Percentiles rank a stretch among this genome's conserved stretches.
Evolutionary conservation across 2,329 filamentous ascomycete species (phyloP).

Genomic region (Hypoxylon rubiginosum): DNA sequence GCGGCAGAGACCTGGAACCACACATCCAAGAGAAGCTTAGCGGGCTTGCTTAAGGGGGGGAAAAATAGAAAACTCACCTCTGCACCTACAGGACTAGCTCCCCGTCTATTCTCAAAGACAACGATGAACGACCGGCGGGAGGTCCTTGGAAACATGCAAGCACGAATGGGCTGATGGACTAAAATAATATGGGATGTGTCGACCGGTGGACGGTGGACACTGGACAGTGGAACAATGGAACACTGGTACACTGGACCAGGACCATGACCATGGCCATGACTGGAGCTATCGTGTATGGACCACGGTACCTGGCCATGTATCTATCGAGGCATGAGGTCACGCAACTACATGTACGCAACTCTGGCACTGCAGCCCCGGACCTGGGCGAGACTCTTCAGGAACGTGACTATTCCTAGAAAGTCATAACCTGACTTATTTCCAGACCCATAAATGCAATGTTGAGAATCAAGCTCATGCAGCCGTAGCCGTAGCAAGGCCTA

Average conservation of each 20-base stretch:
- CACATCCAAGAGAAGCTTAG: slow-evolving; percentile 40
- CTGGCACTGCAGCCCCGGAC: slow-evolving; percentile 19
- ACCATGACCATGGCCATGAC: slow-evolving; percentile 13
- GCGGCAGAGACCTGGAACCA: slow-evolving; percentile 38
- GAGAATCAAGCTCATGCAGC: slow-evolving; percentile 40
- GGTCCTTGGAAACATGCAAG: slow-evolving; percentile 35
- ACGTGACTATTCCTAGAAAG: slow-evolving; percentile 42
- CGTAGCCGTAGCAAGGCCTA: slow-evolving; percentile 22
- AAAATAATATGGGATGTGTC: slow-evolving; percentile 36
- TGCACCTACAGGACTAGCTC: slow-evolving; percentile 37
- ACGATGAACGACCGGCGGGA: slow-evolving; percentile 28
- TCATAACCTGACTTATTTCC: slow-evolving; percentile 30
- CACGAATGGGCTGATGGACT: slow-evolving; percentile 40
- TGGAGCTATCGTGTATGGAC: no score
- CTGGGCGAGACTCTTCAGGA: slow-evolving; percentile 41
- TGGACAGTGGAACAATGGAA: no score
- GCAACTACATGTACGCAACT: no score
- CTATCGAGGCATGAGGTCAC: slow-evolving; percentile 42
- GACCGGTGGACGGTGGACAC: slow-evolving; percentile 19
- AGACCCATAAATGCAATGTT: slow-evolving; percentile 40
- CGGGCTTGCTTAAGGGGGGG: slow-evolving; percentile 24
- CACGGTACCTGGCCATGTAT: slow-evolving; percentile 23
- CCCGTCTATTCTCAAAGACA: slow-evolving; percentile 16
- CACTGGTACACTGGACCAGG: neutral
- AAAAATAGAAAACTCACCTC: slow-evolving; percentile 39